These are phyloP conservation scores for Gracilaria vermiculophylla DNA, from an alignment of 23 red algal genomes.

Conservation along the genomic window DNA sequence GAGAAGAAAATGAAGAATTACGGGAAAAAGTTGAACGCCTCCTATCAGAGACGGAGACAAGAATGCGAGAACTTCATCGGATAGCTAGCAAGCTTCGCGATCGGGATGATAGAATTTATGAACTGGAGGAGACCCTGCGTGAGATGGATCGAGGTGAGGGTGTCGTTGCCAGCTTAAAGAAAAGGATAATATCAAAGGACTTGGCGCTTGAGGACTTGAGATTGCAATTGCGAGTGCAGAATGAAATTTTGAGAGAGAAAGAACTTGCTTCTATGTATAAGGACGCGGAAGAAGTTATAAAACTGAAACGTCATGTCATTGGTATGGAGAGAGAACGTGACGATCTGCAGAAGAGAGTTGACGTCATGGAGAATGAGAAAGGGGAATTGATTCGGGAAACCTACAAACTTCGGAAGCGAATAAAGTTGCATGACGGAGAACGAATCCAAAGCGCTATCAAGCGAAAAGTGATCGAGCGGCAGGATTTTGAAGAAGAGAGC, in stretches of 20 bases:
- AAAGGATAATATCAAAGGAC: not conserved
- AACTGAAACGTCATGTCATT: not conserved
- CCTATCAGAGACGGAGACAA: not conserved
- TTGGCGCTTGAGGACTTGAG: not conserved
- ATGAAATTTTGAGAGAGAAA: not conserved
- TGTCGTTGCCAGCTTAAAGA: not conserved
- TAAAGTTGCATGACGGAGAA: conserved; percentile 11
- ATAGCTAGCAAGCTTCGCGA: not conserved
- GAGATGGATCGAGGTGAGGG: not conserved
- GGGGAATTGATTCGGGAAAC: not conserved
- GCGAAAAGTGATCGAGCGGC: not conserved
- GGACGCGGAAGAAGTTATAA: conserved; percentile 3
- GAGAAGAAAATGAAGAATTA: conserved; percentile 14
- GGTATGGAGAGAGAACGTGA: not conserved
- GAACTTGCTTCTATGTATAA: not conserved
- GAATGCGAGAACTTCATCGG: not conserved
- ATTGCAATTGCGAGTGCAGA: not conserved
- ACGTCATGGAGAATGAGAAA: not conserved
- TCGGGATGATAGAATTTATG: conserved; percentile 20
- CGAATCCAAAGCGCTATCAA: conserved; percentile 1
- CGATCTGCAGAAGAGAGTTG: not conserved
- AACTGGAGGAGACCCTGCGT: not conserved
- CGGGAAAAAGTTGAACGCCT: not conserved
- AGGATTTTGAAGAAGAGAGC: not conserved
- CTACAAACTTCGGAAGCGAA: conserved; percentile 18